Percentiles rank a stretch among this genome's conserved stretches.
phyloP scores from a whole-genome alignment of 495 filamentous ascomycete genomes.

The Aspergillus hancockii region DNA sequence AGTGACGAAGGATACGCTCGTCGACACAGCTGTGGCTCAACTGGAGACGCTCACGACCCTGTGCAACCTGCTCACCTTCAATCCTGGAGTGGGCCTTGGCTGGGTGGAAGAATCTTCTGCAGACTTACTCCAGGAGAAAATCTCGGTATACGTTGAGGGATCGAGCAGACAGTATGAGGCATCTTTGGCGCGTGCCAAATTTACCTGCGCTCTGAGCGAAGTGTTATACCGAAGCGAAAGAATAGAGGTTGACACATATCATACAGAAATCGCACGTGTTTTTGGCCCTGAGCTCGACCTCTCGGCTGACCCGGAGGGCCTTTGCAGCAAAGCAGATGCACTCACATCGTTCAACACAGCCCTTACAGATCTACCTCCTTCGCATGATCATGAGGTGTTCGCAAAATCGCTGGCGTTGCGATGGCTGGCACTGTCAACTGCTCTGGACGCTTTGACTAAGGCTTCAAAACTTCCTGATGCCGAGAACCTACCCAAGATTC shows the following conservation, averaged over 20 bases:
- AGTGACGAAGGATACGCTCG: slow-evolving; percentile 59
- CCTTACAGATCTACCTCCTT: slow-evolving; percentile 35
- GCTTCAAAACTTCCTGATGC: slow-evolving; percentile 52
- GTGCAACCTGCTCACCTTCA: slow-evolving; percentile 52
- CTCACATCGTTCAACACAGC: slow-evolving; percentile 54
- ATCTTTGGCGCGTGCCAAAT: slow-evolving; percentile 52
- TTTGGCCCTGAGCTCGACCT: slow-evolving; percentile 46
- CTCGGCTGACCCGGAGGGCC: slow-evolving; percentile 45
- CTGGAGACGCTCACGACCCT: slow-evolving; percentile 58
- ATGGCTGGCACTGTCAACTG: slow-evolving; percentile 52
- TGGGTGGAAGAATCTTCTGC: slow-evolving; percentile 59
- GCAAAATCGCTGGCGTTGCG: slow-evolving; percentile 33
- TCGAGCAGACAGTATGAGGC: slow-evolving; percentile 53
- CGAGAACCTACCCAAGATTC: slow-evolving; percentile 60
- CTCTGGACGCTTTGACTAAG: slow-evolving; percentile 50
- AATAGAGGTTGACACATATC: slow-evolving; percentile 52
- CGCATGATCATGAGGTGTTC: slow-evolving; percentile 28
- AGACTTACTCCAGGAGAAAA: slow-evolving; percentile 46
- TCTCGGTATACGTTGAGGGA: slow-evolving; percentile 45
- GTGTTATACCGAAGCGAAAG: slow-evolving; percentile 52
- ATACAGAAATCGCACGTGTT: slow-evolving; percentile 43
- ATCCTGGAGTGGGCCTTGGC: slow-evolving; percentile 40
- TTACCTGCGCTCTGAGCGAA: slow-evolving; percentile 54
- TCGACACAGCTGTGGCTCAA: slow-evolving; percentile 65
- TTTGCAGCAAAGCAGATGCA: slow-evolving; percentile 61